Evolutionary conservation across 139 green algal species (phyloP).

Genomic region (Nannochloris sp.): DNA sequence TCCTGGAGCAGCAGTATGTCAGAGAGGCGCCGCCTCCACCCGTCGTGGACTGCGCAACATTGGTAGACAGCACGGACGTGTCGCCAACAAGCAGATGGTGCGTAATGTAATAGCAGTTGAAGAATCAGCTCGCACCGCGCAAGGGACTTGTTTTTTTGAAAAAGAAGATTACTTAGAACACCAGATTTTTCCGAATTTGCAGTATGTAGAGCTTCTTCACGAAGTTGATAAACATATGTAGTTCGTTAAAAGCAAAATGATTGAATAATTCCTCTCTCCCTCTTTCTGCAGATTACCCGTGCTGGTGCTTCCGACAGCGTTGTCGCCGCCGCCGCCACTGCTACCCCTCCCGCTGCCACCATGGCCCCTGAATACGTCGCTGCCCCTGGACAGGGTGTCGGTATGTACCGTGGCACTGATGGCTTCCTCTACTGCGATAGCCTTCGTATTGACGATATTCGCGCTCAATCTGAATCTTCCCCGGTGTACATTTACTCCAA

Average conservation of each 20-base stretch:
- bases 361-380: slow-evolving; percentile 5
- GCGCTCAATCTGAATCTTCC: slow-evolving; percentile 46
- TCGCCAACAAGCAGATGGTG: too few relatives aligned
- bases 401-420: slow-evolving; percentile 72
- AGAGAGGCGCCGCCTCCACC: too few relatives aligned
- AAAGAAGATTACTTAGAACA: too few relatives aligned
- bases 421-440: slow-evolving; percentile 90
- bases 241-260: too few relatives aligned
- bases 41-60: too few relatives aligned
- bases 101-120: too few relatives aligned
- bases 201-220: neutral
- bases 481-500: slow-evolving; percentile 95
- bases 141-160: too few relatives aligned
- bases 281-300: neutral
- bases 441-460: slow-evolving; percentile 78
- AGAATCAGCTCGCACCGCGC: too few relatives aligned
- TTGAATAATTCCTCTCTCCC: neutral
- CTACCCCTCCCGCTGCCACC: neutral
- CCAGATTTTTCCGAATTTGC: neutral
- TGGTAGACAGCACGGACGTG: too few relatives aligned
- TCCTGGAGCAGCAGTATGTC: too few relatives aligned
- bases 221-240: neutral
- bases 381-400: slow-evolving; percentile 23
- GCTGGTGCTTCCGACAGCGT: neutral
- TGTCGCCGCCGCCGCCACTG: neutral